A percentile compares a stretch with the other conserved stretches of the same genome.
Evolutionary conservation across 2,329 filamentous ascomycete genomes (phyloP).

Genomic region (Aspergillus sp.): DNA sequence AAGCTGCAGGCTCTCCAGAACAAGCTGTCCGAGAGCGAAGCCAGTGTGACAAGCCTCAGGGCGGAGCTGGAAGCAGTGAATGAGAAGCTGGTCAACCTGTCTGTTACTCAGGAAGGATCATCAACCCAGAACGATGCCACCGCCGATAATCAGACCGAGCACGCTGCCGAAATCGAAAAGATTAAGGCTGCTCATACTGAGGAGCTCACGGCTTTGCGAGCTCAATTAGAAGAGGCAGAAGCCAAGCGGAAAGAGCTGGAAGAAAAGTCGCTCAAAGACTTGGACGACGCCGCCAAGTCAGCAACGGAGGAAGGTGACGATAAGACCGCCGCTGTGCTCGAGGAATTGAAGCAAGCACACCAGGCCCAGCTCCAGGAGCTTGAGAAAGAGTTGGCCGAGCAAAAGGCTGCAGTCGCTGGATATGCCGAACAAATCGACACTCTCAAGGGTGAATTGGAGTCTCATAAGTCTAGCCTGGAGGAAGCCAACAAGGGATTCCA

Average conservation of each 20-base stretch:
- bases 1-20: slow-evolving; percentile 31
- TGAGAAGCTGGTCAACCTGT: slow-evolving; percentile 29
- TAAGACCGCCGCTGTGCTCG: slow-evolving; percentile 28
- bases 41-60: slow-evolving; percentile 27
- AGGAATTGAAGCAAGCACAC: slow-evolving; percentile 33
- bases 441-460: slow-evolving; percentile 27
- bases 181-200: slow-evolving; percentile 27
- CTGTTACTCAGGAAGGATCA: slow-evolving; percentile 19
- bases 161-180: slow-evolving; percentile 28
- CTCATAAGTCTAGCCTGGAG: slow-evolving; percentile 23
- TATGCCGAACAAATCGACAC: slow-evolving; percentile 24
- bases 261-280: slow-evolving; percentile 30
- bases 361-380: slow-evolving; percentile 30
- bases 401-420: slow-evolving; percentile 25
- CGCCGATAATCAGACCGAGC: slow-evolving; percentile 23
- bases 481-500: slow-evolving; percentile 19
- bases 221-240: slow-evolving; percentile 32
- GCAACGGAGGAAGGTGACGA: slow-evolving; percentile 32
- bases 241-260: slow-evolving; percentile 31
- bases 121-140: slow-evolving; percentile 14
- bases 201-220: slow-evolving; percentile 27
- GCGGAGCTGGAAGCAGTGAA: slow-evolving; percentile 30
- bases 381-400: slow-evolving; percentile 28
- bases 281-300: slow-evolving; percentile 34
- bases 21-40: slow-evolving; percentile 33